phyloP scores from a whole-genome alignment of 1,284 basidiomycete species.

The Cryptococcus hybrid region DNA sequence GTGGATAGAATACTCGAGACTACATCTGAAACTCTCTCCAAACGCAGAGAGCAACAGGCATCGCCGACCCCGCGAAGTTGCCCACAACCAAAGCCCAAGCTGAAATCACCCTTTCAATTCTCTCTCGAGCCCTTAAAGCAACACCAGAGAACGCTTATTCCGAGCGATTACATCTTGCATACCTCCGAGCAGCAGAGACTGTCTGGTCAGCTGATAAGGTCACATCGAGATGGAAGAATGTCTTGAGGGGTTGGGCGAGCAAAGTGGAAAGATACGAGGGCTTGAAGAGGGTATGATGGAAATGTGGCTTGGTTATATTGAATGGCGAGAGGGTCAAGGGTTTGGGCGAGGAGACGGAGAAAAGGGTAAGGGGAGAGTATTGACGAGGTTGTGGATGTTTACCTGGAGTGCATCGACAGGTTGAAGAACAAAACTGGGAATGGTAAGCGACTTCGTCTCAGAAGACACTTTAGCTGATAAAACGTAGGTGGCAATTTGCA shows the following conservation, averaged over 20 bases:
- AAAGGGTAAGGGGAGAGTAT: slow-evolving; percentile 21
- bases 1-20: slow-evolving; percentile 42
- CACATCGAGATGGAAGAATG: slow-evolving; percentile 42
- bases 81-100: slow-evolving; percentile 28
- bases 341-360: slow-evolving; percentile 21
- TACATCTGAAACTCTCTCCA: slow-evolving; percentile 32
- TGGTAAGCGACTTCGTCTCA: slow-evolving; percentile 1
- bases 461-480: slow-evolving; percentile 7
- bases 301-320: slow-evolving; percentile 43
- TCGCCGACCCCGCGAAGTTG: neutral
- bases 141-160: slow-evolving; percentile 26
- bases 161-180: slow-evolving; percentile 36
- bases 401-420: slow-evolving; percentile 33
- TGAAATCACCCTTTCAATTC: slow-evolving; percentile 44
- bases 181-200: slow-evolving; percentile 34
- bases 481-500: too few species aligned
- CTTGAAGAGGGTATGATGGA: slow-evolving; percentile 31
- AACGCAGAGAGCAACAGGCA: neutral
- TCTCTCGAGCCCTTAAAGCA: slow-evolving; percentile 37
- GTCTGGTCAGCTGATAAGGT: slow-evolving; percentile 38
- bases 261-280: slow-evolving; percentile 1
- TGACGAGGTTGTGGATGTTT: slow-evolving; percentile 44
- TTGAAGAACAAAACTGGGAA: slow-evolving; percentile 10
- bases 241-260: slow-evolving; percentile 27
- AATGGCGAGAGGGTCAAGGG: slow-evolving; percentile 45